Conservation (phyloP, 2,329 filamentous ascomycete species). For the Ophiostoma australiae region DNA sequence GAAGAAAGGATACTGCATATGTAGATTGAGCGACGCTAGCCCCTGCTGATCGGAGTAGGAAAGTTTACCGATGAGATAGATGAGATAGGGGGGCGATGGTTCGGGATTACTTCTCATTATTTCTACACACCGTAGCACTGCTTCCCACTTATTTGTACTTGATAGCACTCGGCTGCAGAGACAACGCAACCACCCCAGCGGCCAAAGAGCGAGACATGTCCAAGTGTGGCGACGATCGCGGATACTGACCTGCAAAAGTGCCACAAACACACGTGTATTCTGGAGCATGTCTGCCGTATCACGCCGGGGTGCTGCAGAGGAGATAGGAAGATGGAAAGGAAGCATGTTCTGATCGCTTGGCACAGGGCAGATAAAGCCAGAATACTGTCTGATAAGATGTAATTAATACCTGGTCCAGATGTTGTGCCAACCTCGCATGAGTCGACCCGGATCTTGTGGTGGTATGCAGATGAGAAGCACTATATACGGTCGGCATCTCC, state of each 20-base stretch:
- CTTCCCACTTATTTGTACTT: neutral
- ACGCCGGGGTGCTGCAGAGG: neutral
- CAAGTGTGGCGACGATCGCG: neutral
- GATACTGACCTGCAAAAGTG: neutral
- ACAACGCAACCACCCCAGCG: neutral
- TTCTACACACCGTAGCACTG: neutral
- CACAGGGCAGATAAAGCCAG: neutral
- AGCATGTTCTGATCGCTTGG: neutral
- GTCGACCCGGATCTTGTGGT: neutral
- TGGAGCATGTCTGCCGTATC: neutral
- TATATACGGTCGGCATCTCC: neutral
- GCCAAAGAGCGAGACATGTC: neutral
- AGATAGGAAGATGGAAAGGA: constrained; percentile 12
- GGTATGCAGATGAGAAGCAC: neutral
- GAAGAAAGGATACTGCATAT: no score
- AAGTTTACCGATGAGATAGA: neutral
- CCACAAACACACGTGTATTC: neutral
- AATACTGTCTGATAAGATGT: neutral
- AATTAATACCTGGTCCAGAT: neutral
- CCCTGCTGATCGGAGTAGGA: neutral
- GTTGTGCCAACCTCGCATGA: neutral
- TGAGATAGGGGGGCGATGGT: neutral
- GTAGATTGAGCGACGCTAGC: neutral
- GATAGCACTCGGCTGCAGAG: neutral
- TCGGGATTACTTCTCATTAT: neutral